phyloP scores from a whole-genome alignment of 1,139 yeast species.

The Petasospora fabianii region DNA sequence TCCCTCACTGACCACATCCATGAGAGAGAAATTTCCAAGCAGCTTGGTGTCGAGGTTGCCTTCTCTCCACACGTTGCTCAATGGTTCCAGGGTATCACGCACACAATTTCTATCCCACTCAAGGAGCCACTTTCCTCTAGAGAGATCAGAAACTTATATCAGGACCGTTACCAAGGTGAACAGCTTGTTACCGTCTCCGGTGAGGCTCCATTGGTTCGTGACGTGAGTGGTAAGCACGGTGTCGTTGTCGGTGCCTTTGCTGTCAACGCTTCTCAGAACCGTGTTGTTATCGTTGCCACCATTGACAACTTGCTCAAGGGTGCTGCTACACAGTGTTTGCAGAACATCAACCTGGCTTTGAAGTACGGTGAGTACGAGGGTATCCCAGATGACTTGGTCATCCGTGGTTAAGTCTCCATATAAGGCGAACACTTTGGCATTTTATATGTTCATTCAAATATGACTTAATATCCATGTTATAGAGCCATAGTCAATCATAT shows the following conservation, averaged over 20 bases:
- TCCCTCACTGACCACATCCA: constrained; percentile 95
- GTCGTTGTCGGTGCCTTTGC: constrained; percentile 95
- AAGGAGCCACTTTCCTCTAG: constrained; percentile 69
- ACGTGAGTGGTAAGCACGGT: constrained; percentile 91
- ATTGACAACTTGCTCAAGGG: constrained; percentile 96
- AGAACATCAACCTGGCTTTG: constrained; percentile 84
- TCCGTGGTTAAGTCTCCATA: constrained; percentile 27
- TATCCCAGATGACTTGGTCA: constrained; percentile 54
- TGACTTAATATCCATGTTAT: too few species aligned
- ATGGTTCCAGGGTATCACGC: constrained; percentile 98
- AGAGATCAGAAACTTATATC: constrained; percentile 80
- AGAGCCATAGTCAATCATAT: too few species aligned
- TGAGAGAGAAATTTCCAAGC: constrained; percentile 85
- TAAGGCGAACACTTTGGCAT: too few species aligned
- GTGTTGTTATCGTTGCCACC: constrained; percentile 92
- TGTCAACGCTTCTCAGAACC: constrained; percentile 79
- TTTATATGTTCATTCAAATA: too few species aligned
- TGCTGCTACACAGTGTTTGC: constrained; percentile 97
- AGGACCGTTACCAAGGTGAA: constrained; percentile 86
- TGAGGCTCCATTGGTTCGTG: constrained; percentile 89
- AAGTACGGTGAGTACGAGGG: constrained; percentile 95
- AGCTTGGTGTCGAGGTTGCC: constrained; percentile 75
- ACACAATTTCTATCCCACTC: constrained; percentile 88
- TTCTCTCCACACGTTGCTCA: constrained; percentile 97
- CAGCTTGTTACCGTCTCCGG: constrained; percentile 79